These are phyloP conservation scores for Penicillium fimorum DNA, from an alignment of 495 filamentous ascomycete genomes.

Conservation along the genomic window DNA sequence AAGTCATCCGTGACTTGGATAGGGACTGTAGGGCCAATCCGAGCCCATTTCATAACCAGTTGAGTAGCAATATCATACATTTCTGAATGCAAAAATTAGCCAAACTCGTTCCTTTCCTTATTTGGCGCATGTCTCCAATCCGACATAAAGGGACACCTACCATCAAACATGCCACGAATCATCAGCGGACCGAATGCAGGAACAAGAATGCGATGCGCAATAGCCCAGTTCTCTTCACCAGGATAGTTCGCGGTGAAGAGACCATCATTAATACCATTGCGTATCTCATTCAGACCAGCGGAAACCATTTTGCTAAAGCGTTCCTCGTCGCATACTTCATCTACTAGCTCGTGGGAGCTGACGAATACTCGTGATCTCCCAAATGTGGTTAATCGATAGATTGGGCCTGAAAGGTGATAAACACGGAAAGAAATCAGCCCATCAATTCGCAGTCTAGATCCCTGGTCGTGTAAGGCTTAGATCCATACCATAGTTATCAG, in stretches of 20 bases:
- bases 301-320: slow-evolving; percentile 59
- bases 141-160: slow-evolving; percentile 12
- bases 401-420: slow-evolving; percentile 44
- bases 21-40: slow-evolving; percentile 53
- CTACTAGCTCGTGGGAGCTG: slow-evolving; percentile 52
- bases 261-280: slow-evolving; percentile 61
- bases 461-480: background rate
- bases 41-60: slow-evolving; percentile 73
- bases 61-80: slow-evolving; percentile 75
- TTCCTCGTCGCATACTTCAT: slow-evolving; percentile 68
- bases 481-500: slow-evolving; percentile 59
- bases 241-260: slow-evolving; percentile 62
- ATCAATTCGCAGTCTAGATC: background rate
- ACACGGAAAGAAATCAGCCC: background rate
- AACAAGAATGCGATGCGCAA: slow-evolving; percentile 65
- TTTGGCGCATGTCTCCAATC: too few species aligned
- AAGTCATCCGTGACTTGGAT: slow-evolving; percentile 70
- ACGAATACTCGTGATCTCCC: slow-evolving; percentile 37
- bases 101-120: background rate
- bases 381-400: slow-evolving; percentile 46
- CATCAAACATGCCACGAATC: slow-evolving; percentile 66
- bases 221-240: slow-evolving; percentile 64
- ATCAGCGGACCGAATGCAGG: slow-evolving; percentile 72
- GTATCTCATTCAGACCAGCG: slow-evolving; percentile 50
- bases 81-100: slow-evolving; percentile 31